Conservation (phyloP, 805 yeast genomes). For the Lachancea sp. region DNA sequence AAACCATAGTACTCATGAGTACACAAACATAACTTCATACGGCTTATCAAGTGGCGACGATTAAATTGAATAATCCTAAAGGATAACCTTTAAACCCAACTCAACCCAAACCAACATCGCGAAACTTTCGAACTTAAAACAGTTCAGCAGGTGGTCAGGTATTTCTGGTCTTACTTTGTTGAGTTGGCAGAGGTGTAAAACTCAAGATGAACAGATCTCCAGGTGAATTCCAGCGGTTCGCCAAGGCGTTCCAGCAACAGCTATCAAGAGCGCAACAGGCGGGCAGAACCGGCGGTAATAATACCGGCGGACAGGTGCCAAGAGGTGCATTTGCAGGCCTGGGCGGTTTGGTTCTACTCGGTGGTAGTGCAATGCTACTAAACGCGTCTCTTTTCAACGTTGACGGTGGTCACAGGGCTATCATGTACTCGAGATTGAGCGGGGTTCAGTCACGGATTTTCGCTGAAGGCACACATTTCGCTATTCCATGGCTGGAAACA, state of each 20-base stretch:
- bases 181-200: background rate
- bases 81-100: background rate
- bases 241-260: conserved; percentile 43
- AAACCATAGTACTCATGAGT: background rate
- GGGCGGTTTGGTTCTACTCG: conserved; percentile 54
- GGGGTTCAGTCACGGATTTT: conserved; percentile 82
- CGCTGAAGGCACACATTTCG: conserved; percentile 91
- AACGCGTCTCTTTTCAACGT: conserved; percentile 70
- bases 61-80: background rate
- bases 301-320: conserved; percentile 34
- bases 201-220: conserved; percentile 25
- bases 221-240: conserved; percentile 46
- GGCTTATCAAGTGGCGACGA: background rate
- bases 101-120: no score
- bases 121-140: no score
- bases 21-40: background rate
- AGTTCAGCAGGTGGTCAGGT: background rate
- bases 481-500: conserved; percentile 90
- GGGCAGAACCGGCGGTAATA: conserved; percentile 24
- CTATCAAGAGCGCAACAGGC: conserved; percentile 38
- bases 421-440: conserved; percentile 77
- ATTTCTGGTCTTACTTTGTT: background rate
- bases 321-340: conserved; percentile 54
- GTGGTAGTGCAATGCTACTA: conserved; percentile 48
- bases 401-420: conserved; percentile 98